phyloP scores from a whole-genome alignment of 441 rosid species.

The Gossypium lobatum region DNA sequence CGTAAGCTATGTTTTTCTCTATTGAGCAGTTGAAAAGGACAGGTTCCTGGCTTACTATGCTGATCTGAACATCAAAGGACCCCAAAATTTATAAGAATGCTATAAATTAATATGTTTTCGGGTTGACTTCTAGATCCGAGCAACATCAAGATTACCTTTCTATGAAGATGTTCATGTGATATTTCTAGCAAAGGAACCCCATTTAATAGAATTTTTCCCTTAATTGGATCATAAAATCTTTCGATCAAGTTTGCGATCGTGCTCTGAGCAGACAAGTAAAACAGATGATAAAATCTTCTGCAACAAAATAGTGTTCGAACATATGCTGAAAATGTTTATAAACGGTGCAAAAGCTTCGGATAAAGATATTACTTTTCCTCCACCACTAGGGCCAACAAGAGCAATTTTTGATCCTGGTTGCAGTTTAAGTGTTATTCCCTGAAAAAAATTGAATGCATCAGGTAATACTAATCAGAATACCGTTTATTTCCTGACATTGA shows the following conservation, averaged over 20 bases:
- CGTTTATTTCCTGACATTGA: not conserved
- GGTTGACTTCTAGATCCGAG: not conserved
- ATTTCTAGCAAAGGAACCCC: conserved; percentile 82
- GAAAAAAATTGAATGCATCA: not conserved
- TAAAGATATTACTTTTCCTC: conserved; percentile 65
- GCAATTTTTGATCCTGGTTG: conserved; percentile 86
- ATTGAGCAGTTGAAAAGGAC: conserved; percentile 85
- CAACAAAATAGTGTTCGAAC: not conserved
- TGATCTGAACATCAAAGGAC: conserved; percentile 38
- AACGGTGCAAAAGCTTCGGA: not conserved
- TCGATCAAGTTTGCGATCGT: conserved; percentile 89
- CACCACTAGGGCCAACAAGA: conserved; percentile 97
- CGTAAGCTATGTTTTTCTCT: conserved; percentile 87
- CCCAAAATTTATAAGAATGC: not conserved
- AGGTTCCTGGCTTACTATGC: conserved; percentile 98
- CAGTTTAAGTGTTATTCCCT: conserved; percentile 84
- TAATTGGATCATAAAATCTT: conserved; percentile 86
- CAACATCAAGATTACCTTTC: conserved; percentile 38
- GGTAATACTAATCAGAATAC: not conserved
- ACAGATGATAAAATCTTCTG: not conserved
- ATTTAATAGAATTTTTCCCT: conserved; percentile 72
- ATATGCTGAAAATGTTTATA: not conserved
- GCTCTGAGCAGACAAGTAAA: conserved; percentile 43
- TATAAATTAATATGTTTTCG: not conserved
- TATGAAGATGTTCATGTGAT: conserved; percentile 79